Evolutionary conservation across 805 yeast genomes (phyloP), one percentile per base, ranked within the genome.

Genomic region (Hanseniaspora nectarophila): DNA sequence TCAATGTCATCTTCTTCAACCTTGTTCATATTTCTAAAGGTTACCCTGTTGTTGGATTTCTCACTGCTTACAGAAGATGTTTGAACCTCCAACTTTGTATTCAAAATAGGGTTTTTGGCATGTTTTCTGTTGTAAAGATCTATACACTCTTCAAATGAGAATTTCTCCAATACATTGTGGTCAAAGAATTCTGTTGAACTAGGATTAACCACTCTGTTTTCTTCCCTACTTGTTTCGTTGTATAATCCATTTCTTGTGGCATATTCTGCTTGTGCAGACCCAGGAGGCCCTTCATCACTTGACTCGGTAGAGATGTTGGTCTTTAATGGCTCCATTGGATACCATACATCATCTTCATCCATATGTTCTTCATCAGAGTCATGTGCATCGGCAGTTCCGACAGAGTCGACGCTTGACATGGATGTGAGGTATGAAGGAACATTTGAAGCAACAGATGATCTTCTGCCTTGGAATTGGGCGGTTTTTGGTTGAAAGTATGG

Each of bases 1-100:
- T 38, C 50, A 9, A 38, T 29, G 9, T 40, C 47, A 35, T 55
- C 60, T 43, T 61, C 63, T 31, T 63, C 69, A 55, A 70, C 72
- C 18, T 70, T 68, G 54, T 60, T 68, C 55, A 69, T 67, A 23
- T 57, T 55, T 46, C 73, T 73, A 56, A 70, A 70, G 6, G 70
- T 68, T n/a, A 71, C 66, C 21, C 54, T 55, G 21, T 49, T 51
- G 9, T 56, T 55, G 12, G 45, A 40, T n/a, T 26, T 21, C 12
- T 40, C 32, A 18, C 26, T 43, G 40, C 29, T 38, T 15, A 2
- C 32, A 37, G 23, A 20, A 12, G 52, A 48, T 8, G 35, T 8
- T 21, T 29, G 28, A 5, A 31, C 1, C 13, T 48, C 32, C 21
- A 48, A 16, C 6, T n/a, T 16, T 3, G 23, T 24, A 8, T 48